Evolutionary conservation across 2,329 filamentous ascomycete species (phyloP).

Genomic region (Orbilia oligospora): DNA sequence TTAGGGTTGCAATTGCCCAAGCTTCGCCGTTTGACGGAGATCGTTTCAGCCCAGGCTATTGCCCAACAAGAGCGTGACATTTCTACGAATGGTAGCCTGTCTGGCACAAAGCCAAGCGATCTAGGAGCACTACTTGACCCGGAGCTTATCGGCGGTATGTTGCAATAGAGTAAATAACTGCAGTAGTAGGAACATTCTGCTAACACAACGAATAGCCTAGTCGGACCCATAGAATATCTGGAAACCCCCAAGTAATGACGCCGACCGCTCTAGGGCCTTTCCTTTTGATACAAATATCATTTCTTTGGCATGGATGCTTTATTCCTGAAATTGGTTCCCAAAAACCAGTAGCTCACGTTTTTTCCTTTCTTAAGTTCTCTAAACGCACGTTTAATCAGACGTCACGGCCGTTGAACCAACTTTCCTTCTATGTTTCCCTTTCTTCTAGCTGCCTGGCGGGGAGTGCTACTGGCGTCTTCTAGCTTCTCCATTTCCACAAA

Average conservation of each 20-base stretch:
- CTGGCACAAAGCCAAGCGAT: constrained; percentile 52
- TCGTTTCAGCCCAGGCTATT: constrained; percentile 92
- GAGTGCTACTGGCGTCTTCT: constrained; percentile 40
- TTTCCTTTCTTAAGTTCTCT: background rate
- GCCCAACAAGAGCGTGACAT: constrained; percentile 81
- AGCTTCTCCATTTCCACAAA: constrained; percentile 20
- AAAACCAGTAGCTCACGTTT: constrained; percentile 3
- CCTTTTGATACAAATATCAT: constrained; percentile 8
- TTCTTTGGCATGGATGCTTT: constrained; percentile 13
- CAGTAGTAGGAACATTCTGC: background rate
- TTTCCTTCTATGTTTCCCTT: constrained; percentile 3
- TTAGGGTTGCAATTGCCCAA: constrained; percentile 66
- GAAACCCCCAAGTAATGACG: background rate
- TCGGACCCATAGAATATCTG: background rate
- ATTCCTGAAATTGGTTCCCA: constrained; percentile 14
- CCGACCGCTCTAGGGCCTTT: background rate
- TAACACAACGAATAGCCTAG: constrained; percentile 45
- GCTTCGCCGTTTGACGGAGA: constrained; percentile 96
- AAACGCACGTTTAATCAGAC: constrained; percentile 15
- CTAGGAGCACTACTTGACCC: constrained; percentile 55
- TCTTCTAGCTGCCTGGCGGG: constrained; percentile 34
- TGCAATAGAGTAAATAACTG: too few species aligned
- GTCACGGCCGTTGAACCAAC: constrained; percentile 1
- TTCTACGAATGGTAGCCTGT: constrained; percentile 10
- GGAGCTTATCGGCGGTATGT: constrained; percentile 51